Percentiles rank a stretch among this genome's conserved stretches.
These are phyloP conservation scores for Podospora fimiseda DNA, from an alignment of 495 filamentous ascomycete species.

Conservation along the genomic window DNA sequence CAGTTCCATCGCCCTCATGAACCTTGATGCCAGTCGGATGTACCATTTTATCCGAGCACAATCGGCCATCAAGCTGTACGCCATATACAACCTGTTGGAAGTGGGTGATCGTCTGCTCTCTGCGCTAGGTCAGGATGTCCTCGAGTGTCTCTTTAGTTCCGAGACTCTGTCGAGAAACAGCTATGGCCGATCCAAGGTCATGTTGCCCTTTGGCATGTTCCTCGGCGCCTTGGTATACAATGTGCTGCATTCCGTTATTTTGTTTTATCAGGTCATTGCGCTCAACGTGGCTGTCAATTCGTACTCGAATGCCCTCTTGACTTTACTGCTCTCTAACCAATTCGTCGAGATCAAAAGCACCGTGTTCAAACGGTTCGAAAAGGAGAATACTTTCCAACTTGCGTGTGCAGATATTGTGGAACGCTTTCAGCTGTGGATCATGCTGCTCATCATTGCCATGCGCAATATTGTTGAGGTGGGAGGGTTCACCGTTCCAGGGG, in stretches of 20 bases:
- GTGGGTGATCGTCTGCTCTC: slow-evolving; percentile 79
- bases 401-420: slow-evolving; percentile 96
- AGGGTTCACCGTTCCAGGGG: slow-evolving; percentile 48
- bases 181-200: slow-evolving; percentile 86
- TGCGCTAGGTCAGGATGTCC: slow-evolving; percentile 88
- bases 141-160: slow-evolving; percentile 89
- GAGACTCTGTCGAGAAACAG: slow-evolving; percentile 84
- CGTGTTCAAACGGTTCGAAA: slow-evolving; percentile 96
- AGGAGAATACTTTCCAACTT: slow-evolving; percentile 94
- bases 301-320: slow-evolving; percentile 92
- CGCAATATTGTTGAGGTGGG: slow-evolving; percentile 94
- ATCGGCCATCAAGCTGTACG: slow-evolving; percentile 95
- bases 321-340: slow-evolving; percentile 86
- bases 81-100: slow-evolving; percentile 96
- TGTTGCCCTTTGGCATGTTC: slow-evolving; percentile 87
- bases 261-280: slow-evolving; percentile 97
- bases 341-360: slow-evolving; percentile 98
- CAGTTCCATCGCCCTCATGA: slow-evolving; percentile 81
- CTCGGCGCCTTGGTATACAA: slow-evolving; percentile 81
- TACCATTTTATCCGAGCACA: slow-evolving; percentile 97
- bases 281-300: slow-evolving; percentile 98
- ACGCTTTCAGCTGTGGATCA: slow-evolving; percentile 94
- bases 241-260: slow-evolving; percentile 71
- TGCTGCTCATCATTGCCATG: slow-evolving; percentile 90
- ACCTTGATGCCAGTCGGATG: slow-evolving; percentile 92